A percentile compares a stretch with the other conserved stretches of the same genome.
phyloP scores from a whole-genome alignment of 2,329 filamentous ascomycete genomes.

The Cercospora sp. region DNA sequence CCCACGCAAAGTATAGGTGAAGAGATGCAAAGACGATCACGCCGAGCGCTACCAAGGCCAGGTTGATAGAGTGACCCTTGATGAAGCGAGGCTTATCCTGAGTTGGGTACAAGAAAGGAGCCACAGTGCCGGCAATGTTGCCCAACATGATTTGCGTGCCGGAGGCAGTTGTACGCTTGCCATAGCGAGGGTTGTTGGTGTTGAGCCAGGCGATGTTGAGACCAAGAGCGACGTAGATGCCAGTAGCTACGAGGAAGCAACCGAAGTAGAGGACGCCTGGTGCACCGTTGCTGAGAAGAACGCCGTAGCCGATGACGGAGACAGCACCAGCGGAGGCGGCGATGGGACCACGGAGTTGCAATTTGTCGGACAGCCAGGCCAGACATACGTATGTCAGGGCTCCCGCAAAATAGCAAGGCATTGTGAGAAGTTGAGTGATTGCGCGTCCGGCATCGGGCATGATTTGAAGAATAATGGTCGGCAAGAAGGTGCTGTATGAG shows the following conservation, averaged over 20 bases:
- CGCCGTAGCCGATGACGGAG: constrained; percentile 43
- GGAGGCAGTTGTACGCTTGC: constrained; percentile 71
- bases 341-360: constrained; percentile 66
- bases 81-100: constrained; percentile 50
- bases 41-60: constrained; percentile 52
- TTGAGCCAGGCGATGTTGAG: constrained; percentile 56
- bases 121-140: constrained; percentile 52
- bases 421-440: constrained; percentile 72
- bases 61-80: constrained; percentile 48
- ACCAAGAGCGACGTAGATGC: constrained; percentile 64
- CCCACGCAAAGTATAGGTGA: constrained; percentile 39
- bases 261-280: constrained; percentile 71
- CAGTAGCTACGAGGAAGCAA: constrained; percentile 73
- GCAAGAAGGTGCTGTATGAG: constrained; percentile 74
- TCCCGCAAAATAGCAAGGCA: constrained; percentile 74
- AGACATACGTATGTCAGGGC: constrained; percentile 67
- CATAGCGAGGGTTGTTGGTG: constrained; percentile 70
- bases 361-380: constrained; percentile 67
- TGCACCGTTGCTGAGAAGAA: constrained; percentile 62
- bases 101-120: constrained; percentile 55
- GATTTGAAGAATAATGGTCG: constrained; percentile 73
- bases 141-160: constrained; percentile 71
- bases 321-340: constrained; percentile 59
- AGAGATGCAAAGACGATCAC: constrained; percentile 44
- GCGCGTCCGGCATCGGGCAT: constrained; percentile 62